Percentiles rank a stretch among this genome's conserved stretches.
Conservation (phyloP, 371 early-diverging fungal genomes). For the Apophysomyces ossiformis region DNA sequence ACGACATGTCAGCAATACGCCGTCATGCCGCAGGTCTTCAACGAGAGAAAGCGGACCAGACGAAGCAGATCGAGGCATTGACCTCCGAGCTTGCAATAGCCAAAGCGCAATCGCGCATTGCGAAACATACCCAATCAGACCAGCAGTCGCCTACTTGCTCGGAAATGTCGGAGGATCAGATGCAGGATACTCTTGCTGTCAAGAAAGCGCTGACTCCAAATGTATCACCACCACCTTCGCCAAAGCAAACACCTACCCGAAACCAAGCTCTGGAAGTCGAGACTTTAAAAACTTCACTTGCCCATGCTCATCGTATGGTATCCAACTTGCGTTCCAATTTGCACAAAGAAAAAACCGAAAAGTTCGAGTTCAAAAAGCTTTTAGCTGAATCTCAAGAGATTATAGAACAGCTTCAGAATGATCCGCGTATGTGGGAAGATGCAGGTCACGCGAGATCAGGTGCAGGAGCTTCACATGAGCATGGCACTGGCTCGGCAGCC, state of each 20-base stretch:
- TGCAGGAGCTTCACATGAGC: conserved; percentile 5
- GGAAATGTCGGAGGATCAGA: conserved; percentile 36
- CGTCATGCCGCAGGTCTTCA: conserved; percentile 63
- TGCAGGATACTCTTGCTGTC: conserved; percentile 24
- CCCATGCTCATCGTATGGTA: conserved; percentile 56
- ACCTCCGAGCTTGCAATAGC: conserved; percentile 58
- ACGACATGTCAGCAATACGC: conserved; percentile 67
- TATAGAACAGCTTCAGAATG: conserved; percentile 64
- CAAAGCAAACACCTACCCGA: conserved; percentile 31
- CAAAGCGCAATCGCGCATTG: conserved; percentile 49
- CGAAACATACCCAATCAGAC: conserved; percentile 38
- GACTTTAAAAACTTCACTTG: conserved; percentile 46
- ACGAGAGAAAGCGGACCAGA: conserved; percentile 67
- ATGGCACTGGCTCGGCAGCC: conserved; percentile 1
- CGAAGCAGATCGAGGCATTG: conserved; percentile 66
- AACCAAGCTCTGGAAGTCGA: conserved; percentile 52
- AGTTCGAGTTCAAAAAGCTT: conserved; percentile 66
- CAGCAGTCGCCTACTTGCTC: conserved; percentile 38
- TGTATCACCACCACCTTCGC: conserved; percentile 29
- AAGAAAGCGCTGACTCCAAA: conserved; percentile 18
- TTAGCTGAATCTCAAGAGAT: conserved; percentile 65
- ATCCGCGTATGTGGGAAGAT: conserved; percentile 54
- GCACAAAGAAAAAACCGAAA: conserved; percentile 59
- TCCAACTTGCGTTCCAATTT: conserved; percentile 48
- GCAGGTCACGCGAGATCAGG: conserved; percentile 24